Evolutionary conservation across 345 rosid genomes (phyloP), one percentile per base, ranked within the genome.

Genomic region (Noccaea caerulescens): DNA sequence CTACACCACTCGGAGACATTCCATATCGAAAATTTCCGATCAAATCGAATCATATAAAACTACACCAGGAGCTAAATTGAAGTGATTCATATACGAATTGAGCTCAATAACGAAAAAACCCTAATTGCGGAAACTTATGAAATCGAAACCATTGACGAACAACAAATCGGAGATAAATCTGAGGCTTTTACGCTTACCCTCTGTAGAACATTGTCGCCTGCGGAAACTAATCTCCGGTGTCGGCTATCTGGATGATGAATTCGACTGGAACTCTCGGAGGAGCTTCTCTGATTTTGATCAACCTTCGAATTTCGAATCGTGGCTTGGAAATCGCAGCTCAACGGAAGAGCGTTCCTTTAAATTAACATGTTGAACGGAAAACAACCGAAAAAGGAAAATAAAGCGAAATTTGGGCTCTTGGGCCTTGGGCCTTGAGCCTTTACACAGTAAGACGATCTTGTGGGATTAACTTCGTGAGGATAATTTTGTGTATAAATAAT

Each of bases 121-220:
- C 71, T 69, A 69, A 76, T n/a, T 46, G 30, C 10, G 39, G 70
- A 7, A 75, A 56, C 47, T 51, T 3, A n/a, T n/a, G 53, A 49
- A 68, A 76, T 69, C 65, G 18, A 69, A 55, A 55, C 45, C 6
- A 62, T 18, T 30, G 58, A 71, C 0, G 70, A 68, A 38, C 2
- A 53, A 45, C 7, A 5, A 62, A 32, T 18, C 41, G 41, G 32
- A 38, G 71, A 69, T 18, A 18, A n/a, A n/a, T 30, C 3, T 6
- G 6, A 10, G 46, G 75, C 54, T 16, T 16, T 16, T 16, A 16
- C 18, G 18, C 18, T 69, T 63, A 76, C 75, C 75, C 79, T 76
- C 75, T 76, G 75, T 76, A 76, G 71, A 69, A 63, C 79, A 76
- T 76, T 5, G 23, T 69, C 46, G 69, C 4, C 44, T 10, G 9